Base-by-base conservation (phyloP, 2,329 filamentous ascomycete species). In the Helotiales sp. region DNA sequence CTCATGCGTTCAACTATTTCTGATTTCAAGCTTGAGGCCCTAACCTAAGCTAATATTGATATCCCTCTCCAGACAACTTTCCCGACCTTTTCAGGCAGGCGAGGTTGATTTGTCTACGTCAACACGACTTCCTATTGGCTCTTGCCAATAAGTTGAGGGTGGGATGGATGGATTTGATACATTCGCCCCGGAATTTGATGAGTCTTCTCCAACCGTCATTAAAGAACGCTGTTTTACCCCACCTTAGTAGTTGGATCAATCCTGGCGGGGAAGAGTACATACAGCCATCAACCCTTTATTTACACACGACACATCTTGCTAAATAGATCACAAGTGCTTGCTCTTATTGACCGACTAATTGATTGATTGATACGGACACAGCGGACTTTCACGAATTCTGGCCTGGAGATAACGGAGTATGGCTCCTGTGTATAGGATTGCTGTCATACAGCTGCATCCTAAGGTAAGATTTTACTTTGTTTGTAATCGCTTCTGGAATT, bases 361-460 rank as follows among this genome's bases (percentile, higher is more conserved):
- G n/a, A n/a, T n/a, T n/a, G n/a, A n/a, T n/a, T n/a, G n/a, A n/a
- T n/a, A n/a, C n/a, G n/a, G n/a, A n/a, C n/a, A n/a, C n/a, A n/a
- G n/a, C n/a, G n/a, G n/a, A n/a, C n/a, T n/a, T n/a, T n/a, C n/a
- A n/a, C n/a, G n/a, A n/a, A n/a, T n/a, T n/a, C n/a, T n/a, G n/a
- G n/a, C n/a, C n/a, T n/a, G n/a, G n/a, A n/a, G n/a, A n/a, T n/a
- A n/a, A n/a, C n/a, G n/a, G n/a, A n/a, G n/a, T n/a, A 43, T 43
- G 71, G 70, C 73, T 13, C 73, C 80, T 5, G 70, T 72, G 4
- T 81, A 82, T 74, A 84, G 83, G 70, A 79, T 83, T 55, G 82
- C 82, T n/a, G 70, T 84, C 15, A 81, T 84, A 52, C 82, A 84
- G 73, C 77, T 84, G 30, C 74, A 80, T 60, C 80, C 82, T 3